Evolutionary conservation across 1,284 basidiomycete genomes (phyloP), one percentile per base, ranked within the genome.

Genomic region (Lignosus rhinocerotis): DNA sequence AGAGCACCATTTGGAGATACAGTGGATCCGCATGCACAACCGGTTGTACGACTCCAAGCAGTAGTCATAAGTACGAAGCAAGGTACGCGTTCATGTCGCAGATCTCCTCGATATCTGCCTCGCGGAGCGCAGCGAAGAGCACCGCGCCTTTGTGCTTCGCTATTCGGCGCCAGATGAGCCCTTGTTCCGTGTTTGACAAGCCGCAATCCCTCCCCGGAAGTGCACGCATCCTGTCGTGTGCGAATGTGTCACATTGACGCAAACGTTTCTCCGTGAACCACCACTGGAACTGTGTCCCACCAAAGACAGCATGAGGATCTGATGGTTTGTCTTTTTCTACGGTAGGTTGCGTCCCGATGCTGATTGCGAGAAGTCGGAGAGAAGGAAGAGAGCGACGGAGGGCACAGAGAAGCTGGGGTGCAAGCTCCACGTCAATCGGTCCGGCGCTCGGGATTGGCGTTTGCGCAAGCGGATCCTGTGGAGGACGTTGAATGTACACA

Each of bases 291-390:
- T 46, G 19, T 32, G 17, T 8, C 9, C 42, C 42, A 9, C 21
- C 19, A 14, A 46, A 51, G 21, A 41, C 36, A 36, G 25, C 12
- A 31, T 43, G 21, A 14, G 41, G 7, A 17, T 21, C 17, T 31
- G 30, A 39, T 3, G 14, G 33, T 3, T 38, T 17, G 33, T 16
- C 11, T 31, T 12, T 32, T 6, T 1, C 31, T 17, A 21, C 2
- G 36, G 49, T 16, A 1, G 3, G 14, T 25, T 31, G 36, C 14
- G 36, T 25, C 17, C 36, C 38, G 44, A 47, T 33, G 25, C 25
- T 12, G 16, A 54, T 25, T 34, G 53, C 55, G 42, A 56, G 34
- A 3, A 56, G 43, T 17, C 46, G 43, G 6, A 51, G 43, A 16
- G 47, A 43, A 16, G 38, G 47, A 11, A 55, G 45, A 2, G 39